These are phyloP conservation scores for Yamadazyma sp. DNA, from an alignment of 1,139 yeast genomes.

Conservation along the genomic window DNA sequence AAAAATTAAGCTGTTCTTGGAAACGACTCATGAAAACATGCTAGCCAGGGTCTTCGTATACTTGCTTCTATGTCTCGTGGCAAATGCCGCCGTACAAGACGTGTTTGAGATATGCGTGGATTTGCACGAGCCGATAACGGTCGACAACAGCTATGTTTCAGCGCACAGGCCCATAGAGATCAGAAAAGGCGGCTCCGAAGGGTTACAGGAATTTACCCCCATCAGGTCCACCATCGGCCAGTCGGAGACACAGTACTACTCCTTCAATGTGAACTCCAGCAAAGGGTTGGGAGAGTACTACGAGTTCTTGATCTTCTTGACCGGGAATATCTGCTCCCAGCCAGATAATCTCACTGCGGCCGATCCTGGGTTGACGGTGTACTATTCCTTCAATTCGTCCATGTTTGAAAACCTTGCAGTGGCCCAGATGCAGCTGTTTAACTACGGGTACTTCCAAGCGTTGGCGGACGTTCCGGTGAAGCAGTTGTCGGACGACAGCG, in stretches of 20 bases:
- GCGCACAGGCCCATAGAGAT: not conserved
- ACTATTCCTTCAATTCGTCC: conserved; percentile 49
- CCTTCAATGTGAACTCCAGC: conserved; percentile 47
- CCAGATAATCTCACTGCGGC: conserved; percentile 34
- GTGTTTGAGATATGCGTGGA: conserved; percentile 5
- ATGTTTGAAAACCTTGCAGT: conserved; percentile 32
- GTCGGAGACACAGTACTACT: conserved; percentile 42
- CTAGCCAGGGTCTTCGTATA: not conserved
- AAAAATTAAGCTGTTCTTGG: too few species aligned
- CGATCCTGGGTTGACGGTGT: conserved; percentile 45
- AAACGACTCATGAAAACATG: not conserved
- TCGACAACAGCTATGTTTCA: not conserved
- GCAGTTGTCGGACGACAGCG: conserved; percentile 13
- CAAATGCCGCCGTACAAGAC: not conserved
- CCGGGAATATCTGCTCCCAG: conserved; percentile 58
- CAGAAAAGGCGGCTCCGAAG: conserved; percentile 6
- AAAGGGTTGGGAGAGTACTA: conserved; percentile 49
- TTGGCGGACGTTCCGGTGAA: conserved; percentile 44
- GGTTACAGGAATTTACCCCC: conserved; percentile 46
- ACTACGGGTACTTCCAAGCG: conserved; percentile 57
- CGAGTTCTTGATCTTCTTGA: conserved; percentile 55
- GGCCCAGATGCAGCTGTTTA: conserved; percentile 33
- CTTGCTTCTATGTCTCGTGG: not conserved
- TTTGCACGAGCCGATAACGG: conserved; percentile 10
- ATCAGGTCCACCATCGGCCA: conserved; percentile 37